These are phyloP conservation scores for Endocladia muricata DNA, from an alignment of 31 red algal species.

Conservation along the genomic window DNA sequence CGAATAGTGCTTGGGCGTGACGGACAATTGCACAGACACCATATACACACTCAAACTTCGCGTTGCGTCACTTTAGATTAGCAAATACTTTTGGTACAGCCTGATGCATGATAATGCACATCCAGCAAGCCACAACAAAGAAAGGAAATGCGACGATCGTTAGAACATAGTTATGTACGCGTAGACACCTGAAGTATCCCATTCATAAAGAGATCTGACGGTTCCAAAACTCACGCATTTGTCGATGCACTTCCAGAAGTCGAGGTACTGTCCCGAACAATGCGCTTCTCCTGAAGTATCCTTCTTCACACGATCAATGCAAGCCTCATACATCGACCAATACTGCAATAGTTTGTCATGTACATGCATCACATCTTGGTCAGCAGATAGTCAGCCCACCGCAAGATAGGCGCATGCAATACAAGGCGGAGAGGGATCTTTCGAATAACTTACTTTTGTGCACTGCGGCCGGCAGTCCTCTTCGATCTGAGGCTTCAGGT, in stretches of 20 bases:
- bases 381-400: neutral
- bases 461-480: slow-evolving; percentile 92
- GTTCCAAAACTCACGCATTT: slow-evolving; percentile 79
- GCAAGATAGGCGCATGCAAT: neutral
- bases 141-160: neutral
- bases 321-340: slow-evolving; percentile 88
- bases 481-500: slow-evolving; percentile 86
- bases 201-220: too few species aligned
- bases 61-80: slow-evolving; percentile 39
- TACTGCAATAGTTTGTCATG: too few species aligned
- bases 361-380: neutral
- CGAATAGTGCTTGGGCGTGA: too few species aligned
- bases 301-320: slow-evolving; percentile 82
- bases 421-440: neutral
- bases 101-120: slow-evolving; percentile 8
- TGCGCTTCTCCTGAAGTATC: slow-evolving; percentile 94
- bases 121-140: neutral
- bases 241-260: slow-evolving; percentile 97
- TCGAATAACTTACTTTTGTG: slow-evolving; percentile 62
- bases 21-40: too few species aligned
- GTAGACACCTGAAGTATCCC: neutral
- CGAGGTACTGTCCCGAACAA: slow-evolving; percentile 98
- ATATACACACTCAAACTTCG: too few species aligned
- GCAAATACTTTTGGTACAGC: slow-evolving; percentile 65
- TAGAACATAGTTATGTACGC: too few species aligned